Evolutionary conservation across 495 filamentous ascomycete genomes (phyloP).

Genomic region (Trichoderma reesei): DNA sequence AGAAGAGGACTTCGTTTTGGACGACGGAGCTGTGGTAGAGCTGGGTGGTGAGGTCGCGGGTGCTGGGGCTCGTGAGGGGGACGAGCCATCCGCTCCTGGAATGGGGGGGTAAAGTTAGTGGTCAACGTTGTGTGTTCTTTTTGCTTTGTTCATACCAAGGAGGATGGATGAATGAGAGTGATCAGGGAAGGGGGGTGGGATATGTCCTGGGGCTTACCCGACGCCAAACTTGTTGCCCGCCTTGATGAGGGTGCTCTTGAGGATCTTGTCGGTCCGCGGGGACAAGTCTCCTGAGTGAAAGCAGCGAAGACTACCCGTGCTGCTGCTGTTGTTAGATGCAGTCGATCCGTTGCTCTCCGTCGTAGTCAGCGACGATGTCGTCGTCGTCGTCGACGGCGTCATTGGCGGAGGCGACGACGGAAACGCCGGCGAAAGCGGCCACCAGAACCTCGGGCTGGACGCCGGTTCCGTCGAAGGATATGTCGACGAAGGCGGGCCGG

Average conservation of each 20-base stretch:
- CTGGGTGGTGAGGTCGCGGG: slow-evolving; percentile 35
- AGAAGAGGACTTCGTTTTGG: slow-evolving; percentile 62
- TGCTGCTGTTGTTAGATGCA: slow-evolving; percentile 18
- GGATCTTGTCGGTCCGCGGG: slow-evolving; percentile 27
- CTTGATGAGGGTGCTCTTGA: slow-evolving; percentile 31
- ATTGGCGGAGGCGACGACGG: slow-evolving; percentile 26
- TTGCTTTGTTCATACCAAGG: no score
- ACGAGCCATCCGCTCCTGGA: slow-evolving; percentile 32
- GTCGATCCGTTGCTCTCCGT: slow-evolving; percentile 13
- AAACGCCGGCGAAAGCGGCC: slow-evolving; percentile 14
- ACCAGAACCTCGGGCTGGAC: slow-evolving; percentile 12
- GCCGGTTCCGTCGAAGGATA: slow-evolving; percentile 21
- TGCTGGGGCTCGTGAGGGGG: slow-evolving; percentile 22
- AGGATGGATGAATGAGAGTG: no score
- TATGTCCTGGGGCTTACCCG: slow-evolving; percentile 19
- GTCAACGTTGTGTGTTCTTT: no score
- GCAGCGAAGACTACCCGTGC: slow-evolving; percentile 29
- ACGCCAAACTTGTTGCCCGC: slow-evolving; percentile 35
- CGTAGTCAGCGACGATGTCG: slow-evolving; percentile 16
- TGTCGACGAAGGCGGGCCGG: slow-evolving; percentile 15
- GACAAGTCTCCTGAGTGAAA: slow-evolving; percentile 25
- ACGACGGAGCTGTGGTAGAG: slow-evolving; percentile 54
- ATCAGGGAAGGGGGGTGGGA: background rate
- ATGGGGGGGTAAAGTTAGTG: background rate
- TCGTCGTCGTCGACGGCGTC: slow-evolving; percentile 27